Evolutionary conservation across 2,329 filamentous ascomycete species (phyloP), one percentile per base, ranked within the genome.

Genomic region (Tolypocladium ovalisporum): DNA sequence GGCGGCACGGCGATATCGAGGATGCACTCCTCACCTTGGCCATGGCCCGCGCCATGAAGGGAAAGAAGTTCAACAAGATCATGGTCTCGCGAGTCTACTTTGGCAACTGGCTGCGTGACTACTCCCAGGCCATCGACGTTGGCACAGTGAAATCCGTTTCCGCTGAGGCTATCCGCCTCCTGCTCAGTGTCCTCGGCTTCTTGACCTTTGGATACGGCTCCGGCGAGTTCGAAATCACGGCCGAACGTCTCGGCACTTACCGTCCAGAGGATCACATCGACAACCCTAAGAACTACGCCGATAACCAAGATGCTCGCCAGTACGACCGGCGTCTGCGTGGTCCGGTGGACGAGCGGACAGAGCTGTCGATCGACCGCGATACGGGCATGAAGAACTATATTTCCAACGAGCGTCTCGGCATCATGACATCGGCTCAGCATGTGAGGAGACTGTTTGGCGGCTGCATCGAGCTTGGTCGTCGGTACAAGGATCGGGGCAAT

Each of bases 381-480:
- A 87, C 86, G 7, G 88, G 88, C 64, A 79, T 96, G 74, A 97
- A 97, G 76, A 94, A 92, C 71, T 97, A 97, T 73, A 97, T 97
- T 71, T 90, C 92, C 42, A 91, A 91, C 61, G 92, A 97, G 70
- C 76, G 83, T 54, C 74, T 81, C 58, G 82, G 83, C 52, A 94
- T 95, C 69, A 89, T 88, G 73, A 96, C 88, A 51, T 96, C 90
- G 54, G 88, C 91, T 58, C 77, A 79, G 53, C 84, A 95, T 66
- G 83, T 96, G 59, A 83, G 89, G 56, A 79, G 82, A 61, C 83
- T 95, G 1, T 89, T 96, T 62, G 73, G 78, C 52, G 78, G 81
- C 60, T 90, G 83, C 65, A 90, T 96, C 64, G 80, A 93, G 65
- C 83, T 94, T n/a, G 92, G 85, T 49, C 87, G 90, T 59, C 80